Conservation (phyloP, 2,329 filamentous ascomycete species). For the Fusarium odoratissimum region DNA sequence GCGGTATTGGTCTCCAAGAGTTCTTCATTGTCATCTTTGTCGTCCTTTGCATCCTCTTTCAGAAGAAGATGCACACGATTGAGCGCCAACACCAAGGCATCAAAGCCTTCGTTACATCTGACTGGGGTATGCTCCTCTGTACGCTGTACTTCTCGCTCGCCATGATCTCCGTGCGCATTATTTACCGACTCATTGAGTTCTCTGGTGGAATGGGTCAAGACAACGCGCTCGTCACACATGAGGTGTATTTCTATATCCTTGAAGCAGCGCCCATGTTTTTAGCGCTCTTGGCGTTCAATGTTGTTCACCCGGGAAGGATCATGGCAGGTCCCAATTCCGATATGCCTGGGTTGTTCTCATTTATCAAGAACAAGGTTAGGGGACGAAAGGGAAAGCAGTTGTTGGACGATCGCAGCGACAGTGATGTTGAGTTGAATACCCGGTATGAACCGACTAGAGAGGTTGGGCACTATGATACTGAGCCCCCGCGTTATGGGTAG, state of each 20-base stretch:
- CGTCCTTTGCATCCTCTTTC: conserved; percentile 46
- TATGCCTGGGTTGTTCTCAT: conserved; percentile 31
- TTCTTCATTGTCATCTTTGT: conserved; percentile 62
- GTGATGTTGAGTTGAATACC: conserved; percentile 23
- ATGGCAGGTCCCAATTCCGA: conserved; percentile 32
- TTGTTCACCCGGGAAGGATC: conserved; percentile 53
- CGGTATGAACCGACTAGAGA: neutral
- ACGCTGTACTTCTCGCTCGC: conserved; percentile 52
- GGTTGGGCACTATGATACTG: neutral
- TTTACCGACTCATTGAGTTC: conserved; percentile 66
- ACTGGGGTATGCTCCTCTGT: conserved; percentile 33
- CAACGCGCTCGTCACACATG: conserved; percentile 46
- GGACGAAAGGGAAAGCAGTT: conserved; percentile 17
- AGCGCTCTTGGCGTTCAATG: conserved; percentile 57
- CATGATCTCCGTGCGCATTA: conserved; percentile 60
- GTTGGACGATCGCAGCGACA: conserved; percentile 28
- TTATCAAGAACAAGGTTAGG: conserved; percentile 12
- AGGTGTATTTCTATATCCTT: conserved; percentile 60
- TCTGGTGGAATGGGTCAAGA: conserved; percentile 51
- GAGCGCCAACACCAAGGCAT: neutral
- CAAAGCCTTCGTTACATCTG: neutral
- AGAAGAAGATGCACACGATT: conserved; percentile 12
- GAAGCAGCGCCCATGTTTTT: conserved; percentile 58
- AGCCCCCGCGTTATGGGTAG: neutral
- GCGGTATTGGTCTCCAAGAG: conserved; percentile 63